A percentile compares a stretch with the other conserved stretches of the same genome.
These are phyloP conservation scores for Kandelia obovata DNA, from an alignment of 345 rosid species.

Conservation along the genomic window DNA sequence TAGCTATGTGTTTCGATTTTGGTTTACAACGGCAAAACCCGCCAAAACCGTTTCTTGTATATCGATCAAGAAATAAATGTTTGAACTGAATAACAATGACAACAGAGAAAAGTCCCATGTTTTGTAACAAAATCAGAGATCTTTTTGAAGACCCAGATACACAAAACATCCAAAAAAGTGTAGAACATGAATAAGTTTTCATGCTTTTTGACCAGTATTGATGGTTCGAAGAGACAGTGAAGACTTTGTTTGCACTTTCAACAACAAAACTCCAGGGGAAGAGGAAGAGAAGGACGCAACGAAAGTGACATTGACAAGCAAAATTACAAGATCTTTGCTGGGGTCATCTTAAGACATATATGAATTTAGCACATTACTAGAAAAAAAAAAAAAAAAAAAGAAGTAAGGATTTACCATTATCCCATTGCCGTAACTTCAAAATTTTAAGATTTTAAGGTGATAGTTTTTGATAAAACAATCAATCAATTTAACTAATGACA, in stretches of 20 bases:
- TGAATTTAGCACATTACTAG: not conserved
- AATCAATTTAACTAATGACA: not conserved
- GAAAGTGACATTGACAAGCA: not conserved
- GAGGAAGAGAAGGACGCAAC: not conserved
- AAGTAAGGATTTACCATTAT: constrained; percentile 24
- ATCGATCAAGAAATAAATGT: not conserved
- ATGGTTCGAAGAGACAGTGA: not conserved
- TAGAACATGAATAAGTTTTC: not conserved
- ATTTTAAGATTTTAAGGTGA: not conserved
- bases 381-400: not conserved
- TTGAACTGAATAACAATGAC: not conserved
- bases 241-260: not conserved
- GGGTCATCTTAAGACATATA: not conserved
- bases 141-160: not conserved
- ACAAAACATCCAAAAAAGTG: constrained; percentile 16
- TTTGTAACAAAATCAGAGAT: not conserved
- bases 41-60: constrained; percentile 2
- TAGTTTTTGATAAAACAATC: not conserved
- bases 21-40: not conserved
- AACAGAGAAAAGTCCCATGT: not conserved
- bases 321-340: not conserved
- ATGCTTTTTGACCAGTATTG: not conserved
- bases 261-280: not conserved
- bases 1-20: not conserved
- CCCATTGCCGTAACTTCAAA: not conserved